Evolutionary conservation across 2,329 filamentous ascomycete species (phyloP).

Genomic region (Colletotrichum sp.): DNA sequence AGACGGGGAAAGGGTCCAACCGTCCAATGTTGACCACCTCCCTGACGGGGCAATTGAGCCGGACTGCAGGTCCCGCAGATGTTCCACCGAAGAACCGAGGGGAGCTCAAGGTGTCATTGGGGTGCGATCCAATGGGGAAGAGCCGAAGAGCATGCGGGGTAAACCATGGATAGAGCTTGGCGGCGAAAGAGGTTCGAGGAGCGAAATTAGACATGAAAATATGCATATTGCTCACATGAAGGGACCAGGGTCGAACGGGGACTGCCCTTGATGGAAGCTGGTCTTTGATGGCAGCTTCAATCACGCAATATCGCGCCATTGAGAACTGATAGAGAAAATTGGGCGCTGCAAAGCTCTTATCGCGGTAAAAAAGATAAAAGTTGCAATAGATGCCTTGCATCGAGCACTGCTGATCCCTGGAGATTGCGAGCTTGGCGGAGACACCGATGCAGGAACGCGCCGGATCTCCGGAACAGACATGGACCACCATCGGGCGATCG

Average conservation of each 20-base stretch:
- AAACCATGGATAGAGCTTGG: not conserved
- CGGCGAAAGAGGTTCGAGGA: not conserved
- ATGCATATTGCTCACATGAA: not conserved
- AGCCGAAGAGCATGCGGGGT: conserved; percentile 10
- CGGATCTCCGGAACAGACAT: not conserved
- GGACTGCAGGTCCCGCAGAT: conserved; percentile 10
- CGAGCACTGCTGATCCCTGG: not conserved
- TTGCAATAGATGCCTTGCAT: not conserved
- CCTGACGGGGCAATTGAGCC: conserved; percentile 14
- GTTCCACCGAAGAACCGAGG: conserved; percentile 5
- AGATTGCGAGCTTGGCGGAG: not conserved
- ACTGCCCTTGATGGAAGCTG: not conserved
- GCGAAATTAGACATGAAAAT: conserved; percentile 1
- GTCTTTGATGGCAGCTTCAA: not conserved
- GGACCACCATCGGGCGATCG: not conserved
- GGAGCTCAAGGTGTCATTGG: not conserved
- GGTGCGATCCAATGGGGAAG: conserved; percentile 10
- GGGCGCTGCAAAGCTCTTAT: not conserved
- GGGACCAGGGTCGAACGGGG: not conserved
- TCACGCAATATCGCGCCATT: conserved; percentile 10
- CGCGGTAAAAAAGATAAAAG: not conserved
- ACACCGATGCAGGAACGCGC: not conserved
- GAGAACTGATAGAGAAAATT: not conserved
- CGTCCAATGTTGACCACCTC: not conserved
- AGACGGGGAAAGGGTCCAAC: not conserved